Evolutionary conservation across 352 stramenopile species (phyloP).

Genomic region (Phytophthora constricta): DNA sequence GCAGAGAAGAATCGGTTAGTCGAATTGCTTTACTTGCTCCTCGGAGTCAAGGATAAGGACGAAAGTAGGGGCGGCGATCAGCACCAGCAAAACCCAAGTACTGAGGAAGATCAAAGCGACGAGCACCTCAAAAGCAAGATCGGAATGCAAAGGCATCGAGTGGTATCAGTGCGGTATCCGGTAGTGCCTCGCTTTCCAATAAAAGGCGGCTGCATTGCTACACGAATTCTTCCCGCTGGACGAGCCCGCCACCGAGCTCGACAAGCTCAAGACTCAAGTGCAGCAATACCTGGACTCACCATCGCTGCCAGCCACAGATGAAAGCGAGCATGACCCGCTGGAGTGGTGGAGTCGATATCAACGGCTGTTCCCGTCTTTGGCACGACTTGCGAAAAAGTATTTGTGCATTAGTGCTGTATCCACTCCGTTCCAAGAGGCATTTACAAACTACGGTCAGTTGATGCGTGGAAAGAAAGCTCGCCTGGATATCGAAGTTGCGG

Average conservation of each 20-base stretch:
- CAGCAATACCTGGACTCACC: conserved; percentile 80
- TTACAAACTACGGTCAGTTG: conserved; percentile 79
- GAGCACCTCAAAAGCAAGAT: conserved; percentile 35
- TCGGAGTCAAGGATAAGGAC: conserved; percentile 49
- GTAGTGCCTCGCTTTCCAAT: conserved; percentile 12
- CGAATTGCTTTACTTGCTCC: conserved; percentile 59
- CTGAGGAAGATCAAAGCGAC: conserved; percentile 24
- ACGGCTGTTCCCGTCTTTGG: conserved; percentile 68
- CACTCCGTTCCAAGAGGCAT: conserved; percentile 77
- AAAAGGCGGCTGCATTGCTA: conserved; percentile 45
- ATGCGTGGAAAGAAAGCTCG: conserved; percentile 82
- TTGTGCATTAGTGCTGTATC: conserved; percentile 81
- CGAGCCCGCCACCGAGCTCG: conserved; percentile 57
- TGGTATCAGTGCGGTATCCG: not conserved
- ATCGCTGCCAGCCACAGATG: conserved; percentile 64
- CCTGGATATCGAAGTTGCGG: conserved; percentile 79
- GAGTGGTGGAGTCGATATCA: conserved; percentile 86
- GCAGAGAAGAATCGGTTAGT: conserved; percentile 61
- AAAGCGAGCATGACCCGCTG: conserved; percentile 78
- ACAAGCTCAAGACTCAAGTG: conserved; percentile 69
- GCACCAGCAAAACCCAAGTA: conserved; percentile 12
- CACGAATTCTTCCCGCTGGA: conserved; percentile 72
- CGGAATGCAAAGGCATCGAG: conserved; percentile 24
- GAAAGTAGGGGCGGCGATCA: conserved; percentile 29
- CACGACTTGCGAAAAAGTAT: conserved; percentile 77